Conservation (phyloP, 768 basidiomycete species). For the Leccinum longicurvipes region DNA sequence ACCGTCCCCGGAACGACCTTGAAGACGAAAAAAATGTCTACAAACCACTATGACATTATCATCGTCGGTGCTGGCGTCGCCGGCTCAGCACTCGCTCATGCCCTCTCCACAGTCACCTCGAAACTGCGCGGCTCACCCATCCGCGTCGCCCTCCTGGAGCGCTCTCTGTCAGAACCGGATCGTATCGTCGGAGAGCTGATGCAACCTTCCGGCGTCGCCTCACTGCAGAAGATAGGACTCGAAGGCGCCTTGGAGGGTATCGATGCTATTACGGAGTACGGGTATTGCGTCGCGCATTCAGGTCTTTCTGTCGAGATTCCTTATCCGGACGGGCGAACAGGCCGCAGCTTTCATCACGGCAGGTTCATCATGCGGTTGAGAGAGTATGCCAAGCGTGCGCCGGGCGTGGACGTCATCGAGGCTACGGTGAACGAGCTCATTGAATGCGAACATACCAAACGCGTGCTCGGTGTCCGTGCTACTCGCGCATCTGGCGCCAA, state of each 20-base stretch:
- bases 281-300: slow-evolving; percentile 73
- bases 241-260: slow-evolving; percentile 78
- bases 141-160: slow-evolving; percentile 81
- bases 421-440: slow-evolving; percentile 79
- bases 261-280: slow-evolving; percentile 76
- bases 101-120: slow-evolving; percentile 58
- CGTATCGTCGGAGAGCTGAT: slow-evolving; percentile 96
- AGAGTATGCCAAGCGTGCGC: slow-evolving; percentile 54
- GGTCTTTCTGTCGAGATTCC: slow-evolving; percentile 81
- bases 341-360: slow-evolving; percentile 93
- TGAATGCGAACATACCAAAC: slow-evolving; percentile 46
- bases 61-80: slow-evolving; percentile 93
- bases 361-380: slow-evolving; percentile 80
- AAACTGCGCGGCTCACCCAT: slow-evolving; percentile 50
- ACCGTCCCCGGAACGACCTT: too few species aligned
- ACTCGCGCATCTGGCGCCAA: slow-evolving; percentile 36
- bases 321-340: slow-evolving; percentile 71
- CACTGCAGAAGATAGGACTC: slow-evolving; percentile 76
- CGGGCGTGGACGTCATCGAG: slow-evolving; percentile 77
- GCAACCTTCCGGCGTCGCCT: slow-evolving; percentile 86
- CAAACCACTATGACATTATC: slow-evolving; percentile 62
- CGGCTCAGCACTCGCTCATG: slow-evolving; percentile 83
- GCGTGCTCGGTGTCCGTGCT: slow-evolving; percentile 66
- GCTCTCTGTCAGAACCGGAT: slow-evolving; percentile 90
- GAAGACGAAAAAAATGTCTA: slow-evolving; percentile 7